Percentiles rank a stretch among this genome's conserved stretches.
Conservation (phyloP, 2,329 filamentous ascomycete species). For the Pestalotiopsis sp. region DNA sequence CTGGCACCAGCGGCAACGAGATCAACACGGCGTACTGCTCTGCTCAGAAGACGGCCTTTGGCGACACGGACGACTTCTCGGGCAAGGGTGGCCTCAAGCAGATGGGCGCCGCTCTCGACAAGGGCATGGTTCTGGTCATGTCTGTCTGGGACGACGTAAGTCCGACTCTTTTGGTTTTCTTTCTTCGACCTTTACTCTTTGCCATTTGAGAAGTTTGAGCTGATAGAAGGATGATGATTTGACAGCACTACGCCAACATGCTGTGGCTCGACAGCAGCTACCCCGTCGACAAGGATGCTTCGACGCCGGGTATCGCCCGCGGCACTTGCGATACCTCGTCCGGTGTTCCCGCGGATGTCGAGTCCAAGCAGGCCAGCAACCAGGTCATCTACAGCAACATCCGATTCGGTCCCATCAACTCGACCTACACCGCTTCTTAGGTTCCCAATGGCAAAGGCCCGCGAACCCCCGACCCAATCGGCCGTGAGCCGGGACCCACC, state of each 20-base stretch:
- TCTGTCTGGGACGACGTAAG: conserved; percentile 58
- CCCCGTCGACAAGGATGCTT: conserved; percentile 23
- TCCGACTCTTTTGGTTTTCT: conserved; percentile 34
- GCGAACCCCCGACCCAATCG: background rate
- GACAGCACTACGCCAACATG: conserved; percentile 56
- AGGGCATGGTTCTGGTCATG: conserved; percentile 65
- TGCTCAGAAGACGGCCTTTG: conserved; percentile 55
- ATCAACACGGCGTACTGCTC: conserved; percentile 60
- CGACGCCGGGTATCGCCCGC: conserved; percentile 44
- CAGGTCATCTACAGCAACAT: conserved; percentile 52
- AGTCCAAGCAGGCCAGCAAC: conserved; percentile 38
- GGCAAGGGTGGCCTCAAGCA: conserved; percentile 53
- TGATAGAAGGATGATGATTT: background rate
- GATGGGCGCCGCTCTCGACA: conserved; percentile 54
- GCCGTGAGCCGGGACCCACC: background rate
- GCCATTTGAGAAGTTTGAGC: conserved; percentile 23
- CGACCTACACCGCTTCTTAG: conserved; percentile 36
- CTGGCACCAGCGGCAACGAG: conserved; percentile 31
- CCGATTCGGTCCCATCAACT: conserved; percentile 48
- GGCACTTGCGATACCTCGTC: conserved; percentile 48
- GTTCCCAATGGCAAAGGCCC: too few species aligned
- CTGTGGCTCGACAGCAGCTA: conserved; percentile 63
- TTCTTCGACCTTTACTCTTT: conserved; percentile 26
- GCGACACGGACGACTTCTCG: conserved; percentile 52
- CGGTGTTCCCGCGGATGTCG: conserved; percentile 48